These are phyloP conservation scores for Fusarium multiceps DNA, from an alignment of 2,329 filamentous ascomycete genomes.

Conservation along the genomic window DNA sequence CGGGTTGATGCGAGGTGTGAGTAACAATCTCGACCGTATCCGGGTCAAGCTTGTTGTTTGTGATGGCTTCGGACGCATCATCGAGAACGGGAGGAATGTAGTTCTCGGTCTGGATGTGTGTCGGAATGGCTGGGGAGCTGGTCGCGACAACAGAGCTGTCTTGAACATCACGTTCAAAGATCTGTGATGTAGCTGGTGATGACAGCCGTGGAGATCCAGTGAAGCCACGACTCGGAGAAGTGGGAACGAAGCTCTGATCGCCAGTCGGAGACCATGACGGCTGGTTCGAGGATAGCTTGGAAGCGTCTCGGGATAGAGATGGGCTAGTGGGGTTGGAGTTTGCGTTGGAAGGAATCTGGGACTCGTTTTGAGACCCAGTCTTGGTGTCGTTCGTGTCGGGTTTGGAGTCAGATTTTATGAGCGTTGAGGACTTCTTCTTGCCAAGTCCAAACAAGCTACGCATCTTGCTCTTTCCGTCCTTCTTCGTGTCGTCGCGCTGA, in stretches of 20 bases:
- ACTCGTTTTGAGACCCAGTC: constrained; percentile 29
- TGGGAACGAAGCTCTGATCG: constrained; percentile 61
- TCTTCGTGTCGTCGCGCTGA: constrained; percentile 33
- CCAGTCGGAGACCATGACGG: constrained; percentile 57
- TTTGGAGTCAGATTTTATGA: constrained; percentile 30
- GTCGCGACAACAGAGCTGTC: constrained; percentile 76
- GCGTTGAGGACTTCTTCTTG: constrained; percentile 64
- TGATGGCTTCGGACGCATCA: constrained; percentile 91
- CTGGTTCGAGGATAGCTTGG: constrained; percentile 53
- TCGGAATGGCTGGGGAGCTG: constrained; percentile 86
- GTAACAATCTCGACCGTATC: constrained; percentile 94
- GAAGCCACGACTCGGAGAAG: constrained; percentile 74
- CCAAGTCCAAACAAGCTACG: constrained; percentile 69
- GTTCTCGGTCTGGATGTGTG: constrained; percentile 94
- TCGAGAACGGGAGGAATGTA: constrained; percentile 92
- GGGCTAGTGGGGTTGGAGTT: constrained; percentile 49
- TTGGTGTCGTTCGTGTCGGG: constrained; percentile 26
- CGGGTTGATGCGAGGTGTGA: constrained; percentile 84
- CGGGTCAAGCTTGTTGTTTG: constrained; percentile 83
- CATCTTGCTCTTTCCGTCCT: constrained; percentile 60
- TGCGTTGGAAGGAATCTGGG: constrained; percentile 51
- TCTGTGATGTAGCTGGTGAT: constrained; percentile 81
- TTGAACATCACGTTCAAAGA: constrained; percentile 96
- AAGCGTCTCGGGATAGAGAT: constrained; percentile 50
- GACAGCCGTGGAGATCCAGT: constrained; percentile 79